Evolutionary conservation across 495 filamentous ascomycete genomes (phyloP), one percentile per base, ranked within the genome.

Genomic region (Xylaria longipes): DNA sequence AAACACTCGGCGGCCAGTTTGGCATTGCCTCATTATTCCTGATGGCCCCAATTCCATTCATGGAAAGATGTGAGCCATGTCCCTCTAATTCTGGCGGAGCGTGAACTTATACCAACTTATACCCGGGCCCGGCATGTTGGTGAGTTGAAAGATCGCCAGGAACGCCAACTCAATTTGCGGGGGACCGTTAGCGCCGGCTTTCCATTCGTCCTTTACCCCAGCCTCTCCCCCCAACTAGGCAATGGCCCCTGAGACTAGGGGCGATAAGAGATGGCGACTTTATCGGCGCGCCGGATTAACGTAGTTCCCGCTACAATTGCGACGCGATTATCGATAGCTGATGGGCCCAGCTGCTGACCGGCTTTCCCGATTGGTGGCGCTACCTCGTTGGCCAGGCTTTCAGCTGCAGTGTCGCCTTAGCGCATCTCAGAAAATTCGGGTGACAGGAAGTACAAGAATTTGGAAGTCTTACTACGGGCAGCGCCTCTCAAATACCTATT

Each of bases 381-480:
- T 29, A 45, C 33, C 39, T 20, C 25, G 31, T 27, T 37, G 33
- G 14, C 20, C 31, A 39, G 25, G n/a, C 37, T 57, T 58, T 58
- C 69, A 71, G 69, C 69, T 57, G 56, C 66, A 58, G 50, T 56
- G n/a, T 35, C 39, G 56, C 54, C 37, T n/a, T 69, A 69, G 68
- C 31, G 57, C 57, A 48, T 62, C 22, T 29, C 45, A 57, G 57
- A 70, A 70, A 62, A 60, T 50, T 70, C 57, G 68, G 68, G 56
- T 63, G 68, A 61, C 56, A 31, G 68, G 66, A 69, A 61, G 39
- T 7, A 31, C 61, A 37, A 64, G 12, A 46, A 54, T 54, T 62
- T 65, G 60, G 69, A 71, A 70, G 33, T 65, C 61, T 71, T 58
- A 69, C 69, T 63, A 70, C 20, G 22, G 43, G n/a, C 37, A 45